Evolutionary conservation across 805 yeast species (phyloP).

Genomic region (Yarrowia sp.): DNA sequence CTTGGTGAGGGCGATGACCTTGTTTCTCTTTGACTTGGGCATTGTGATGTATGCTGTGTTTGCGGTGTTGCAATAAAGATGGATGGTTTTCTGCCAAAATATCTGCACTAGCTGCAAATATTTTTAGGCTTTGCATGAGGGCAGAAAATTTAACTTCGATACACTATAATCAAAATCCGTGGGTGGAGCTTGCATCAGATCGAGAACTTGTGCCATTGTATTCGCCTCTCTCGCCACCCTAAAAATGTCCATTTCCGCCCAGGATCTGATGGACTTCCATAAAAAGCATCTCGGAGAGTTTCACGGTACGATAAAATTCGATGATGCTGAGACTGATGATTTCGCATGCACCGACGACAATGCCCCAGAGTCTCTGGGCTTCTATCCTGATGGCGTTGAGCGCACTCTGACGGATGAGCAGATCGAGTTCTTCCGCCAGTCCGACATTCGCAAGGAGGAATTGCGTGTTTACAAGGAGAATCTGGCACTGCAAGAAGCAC

Average conservation of each 20-base stretch:
- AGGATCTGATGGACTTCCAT: neutral
- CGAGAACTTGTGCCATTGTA: too few species aligned
- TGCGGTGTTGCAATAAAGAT: neutral
- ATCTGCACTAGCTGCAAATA: conserved; percentile 26
- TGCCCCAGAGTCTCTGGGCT: neutral
- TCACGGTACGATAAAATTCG: neutral
- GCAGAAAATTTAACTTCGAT: neutral
- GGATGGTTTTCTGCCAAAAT: conserved; percentile 7
- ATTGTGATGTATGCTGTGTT: conserved; percentile 43
- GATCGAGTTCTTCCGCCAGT: conserved; percentile 31
- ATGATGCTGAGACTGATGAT: neutral
- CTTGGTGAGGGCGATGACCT: conserved; percentile 90
- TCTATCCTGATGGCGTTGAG: conserved; percentile 32
- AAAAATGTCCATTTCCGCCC: neutral
- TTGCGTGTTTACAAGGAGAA: conserved; percentile 4
- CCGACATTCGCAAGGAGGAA: conserved; percentile 28
- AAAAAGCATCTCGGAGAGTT: neutral
- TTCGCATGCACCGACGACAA: too few species aligned
- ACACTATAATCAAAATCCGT: too few species aligned
- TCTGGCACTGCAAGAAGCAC: neutral
- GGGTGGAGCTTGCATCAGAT: too few species aligned
- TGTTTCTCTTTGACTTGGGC: conserved; percentile 98
- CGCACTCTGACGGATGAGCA: conserved; percentile 34
- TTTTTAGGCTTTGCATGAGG: conserved; percentile 16
- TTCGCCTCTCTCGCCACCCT: neutral